Evolutionary conservation across 1,139 yeast genomes (phyloP), one percentile per base, ranked within the genome.

Genomic region (Yamadazyma spencermartinsiae): DNA sequence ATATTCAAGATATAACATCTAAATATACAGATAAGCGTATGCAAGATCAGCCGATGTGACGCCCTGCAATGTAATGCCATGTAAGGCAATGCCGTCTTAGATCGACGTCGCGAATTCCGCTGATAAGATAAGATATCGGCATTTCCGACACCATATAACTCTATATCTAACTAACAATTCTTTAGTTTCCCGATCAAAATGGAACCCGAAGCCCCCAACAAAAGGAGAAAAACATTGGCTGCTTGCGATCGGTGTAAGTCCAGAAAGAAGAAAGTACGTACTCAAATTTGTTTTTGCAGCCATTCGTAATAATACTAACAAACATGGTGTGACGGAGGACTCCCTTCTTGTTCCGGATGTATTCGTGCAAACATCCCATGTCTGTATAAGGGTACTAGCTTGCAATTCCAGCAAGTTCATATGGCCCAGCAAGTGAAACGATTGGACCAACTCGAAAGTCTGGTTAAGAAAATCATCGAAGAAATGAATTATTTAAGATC

Each of bases 231-330:
- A 16, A 20, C 17, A 3, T 4, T 28, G 11, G 31, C 20, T 4
- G 31, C 31, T 7, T 28, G 31, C 13, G 12, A 16, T 14, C 41
- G 54, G 54, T 52, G 31, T 16, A 28, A 16, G n/a, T 4, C 20
- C n/a, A 28, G n/a, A 16, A 28, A 28, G 31, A 28, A 28, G 16
- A 10, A 12, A 12, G 31, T 28, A 26, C 17, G 29, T 26, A 14
- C n/a, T n/a, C n/a, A n/a, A 11, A 23, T 23, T 11, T 4, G 8
- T 4, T 4, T 11, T 10, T 23, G 26, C 8, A 5, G 8, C 26
- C 5, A 7, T 11, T 4, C 26, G n/a, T 8, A 4, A 23, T 12
- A 10, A 16, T 28, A 28, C 31, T 28, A 28, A 28, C 31, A 14
- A 28, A n/a, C 9, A 4, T 28, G 16, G 31, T 28, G 31, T 28